These are phyloP conservation scores for Hemileia vastatrix DNA, from an alignment of 1,284 basidiomycete genomes.

Conservation along the genomic window DNA sequence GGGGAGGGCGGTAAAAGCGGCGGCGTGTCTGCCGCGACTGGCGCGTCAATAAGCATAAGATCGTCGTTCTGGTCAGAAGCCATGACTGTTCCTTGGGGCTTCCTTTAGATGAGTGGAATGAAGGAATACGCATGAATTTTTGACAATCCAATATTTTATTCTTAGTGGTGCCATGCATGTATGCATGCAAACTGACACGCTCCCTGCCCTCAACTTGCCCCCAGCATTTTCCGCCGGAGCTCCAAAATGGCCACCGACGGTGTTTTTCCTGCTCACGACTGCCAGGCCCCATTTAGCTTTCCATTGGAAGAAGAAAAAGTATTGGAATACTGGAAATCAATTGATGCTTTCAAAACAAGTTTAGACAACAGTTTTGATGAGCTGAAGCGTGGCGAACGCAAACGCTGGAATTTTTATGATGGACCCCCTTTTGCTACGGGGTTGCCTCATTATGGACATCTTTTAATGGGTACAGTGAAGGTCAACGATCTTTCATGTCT, in stretches of 20 bases:
- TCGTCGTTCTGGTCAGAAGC: too few species aligned
- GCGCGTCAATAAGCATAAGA: too few species aligned
- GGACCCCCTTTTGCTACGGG: slow-evolving; percentile 97
- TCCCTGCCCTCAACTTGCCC: too few species aligned
- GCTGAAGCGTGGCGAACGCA: slow-evolving; percentile 9
- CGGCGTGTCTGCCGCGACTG: too few species aligned
- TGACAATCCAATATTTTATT: too few species aligned
- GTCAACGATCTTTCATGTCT: slow-evolving; percentile 45
- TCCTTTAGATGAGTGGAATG: too few species aligned
- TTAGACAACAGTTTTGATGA: slow-evolving; percentile 66
- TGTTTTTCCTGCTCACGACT: slow-evolving; percentile 35
- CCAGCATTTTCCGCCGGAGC: neutral
- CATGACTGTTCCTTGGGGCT: too few species aligned
- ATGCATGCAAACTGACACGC: too few species aligned
- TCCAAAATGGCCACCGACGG: neutral
- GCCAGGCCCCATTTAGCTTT: slow-evolving; percentile 71
- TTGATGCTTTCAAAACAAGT: slow-evolving; percentile 95
- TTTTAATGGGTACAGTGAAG: slow-evolving; percentile 69
- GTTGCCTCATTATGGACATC: slow-evolving; percentile 87
- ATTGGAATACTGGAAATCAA: slow-evolving; percentile 83
- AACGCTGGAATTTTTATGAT: slow-evolving; percentile 64
- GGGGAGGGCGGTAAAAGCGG: too few species aligned
- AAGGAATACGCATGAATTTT: too few species aligned
- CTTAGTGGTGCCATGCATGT: too few species aligned
- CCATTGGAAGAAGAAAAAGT: slow-evolving; percentile 88